Evolutionary conservation across 2,329 filamentous ascomycete genomes (phyloP).

Genomic region (Fusarium drepaniforme): DNA sequence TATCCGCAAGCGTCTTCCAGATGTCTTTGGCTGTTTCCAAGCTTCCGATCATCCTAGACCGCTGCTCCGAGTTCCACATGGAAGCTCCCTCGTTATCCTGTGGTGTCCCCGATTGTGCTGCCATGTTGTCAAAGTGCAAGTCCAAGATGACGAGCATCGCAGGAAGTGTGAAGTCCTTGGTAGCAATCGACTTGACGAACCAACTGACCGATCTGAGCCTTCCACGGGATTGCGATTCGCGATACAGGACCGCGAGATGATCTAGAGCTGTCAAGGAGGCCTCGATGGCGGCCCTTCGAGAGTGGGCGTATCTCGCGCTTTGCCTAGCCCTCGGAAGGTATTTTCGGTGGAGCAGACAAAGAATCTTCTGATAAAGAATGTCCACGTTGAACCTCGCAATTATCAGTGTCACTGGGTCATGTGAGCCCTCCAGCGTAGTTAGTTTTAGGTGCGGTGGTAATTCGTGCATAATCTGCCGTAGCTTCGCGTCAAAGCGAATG

Average conservation of each 20-base stretch:
- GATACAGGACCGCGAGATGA: constrained; percentile 81
- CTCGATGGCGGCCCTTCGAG: constrained; percentile 85
- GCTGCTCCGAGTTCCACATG: constrained; percentile 70
- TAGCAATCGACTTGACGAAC: constrained; percentile 83
- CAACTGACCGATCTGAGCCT: constrained; percentile 80
- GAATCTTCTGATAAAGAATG: constrained; percentile 87
- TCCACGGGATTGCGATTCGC: constrained; percentile 79
- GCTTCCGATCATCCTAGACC: constrained; percentile 80
- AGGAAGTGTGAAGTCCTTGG: constrained; percentile 87
- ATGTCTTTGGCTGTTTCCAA: constrained; percentile 81
- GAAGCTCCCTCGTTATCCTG: constrained; percentile 59
- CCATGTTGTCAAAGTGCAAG: constrained; percentile 76
- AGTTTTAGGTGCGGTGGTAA: constrained; percentile 86
- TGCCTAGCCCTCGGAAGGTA: constrained; percentile 84
- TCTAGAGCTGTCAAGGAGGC: constrained; percentile 85
- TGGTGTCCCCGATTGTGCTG: constrained; percentile 54
- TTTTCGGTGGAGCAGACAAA: constrained; percentile 89
- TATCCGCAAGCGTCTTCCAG: constrained; percentile 82
- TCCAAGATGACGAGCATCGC: constrained; percentile 89
- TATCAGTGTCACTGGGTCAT: constrained; percentile 86
- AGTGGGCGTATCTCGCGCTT: constrained; percentile 86
- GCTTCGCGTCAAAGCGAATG: constrained; percentile 69
- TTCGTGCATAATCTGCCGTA: constrained; percentile 72
- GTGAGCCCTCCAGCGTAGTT: constrained; percentile 78
- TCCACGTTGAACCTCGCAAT: constrained; percentile 88